Evolutionary conservation across 2,329 filamentous ascomycete species (phyloP).

Genomic region (Colletotrichum lini): DNA sequence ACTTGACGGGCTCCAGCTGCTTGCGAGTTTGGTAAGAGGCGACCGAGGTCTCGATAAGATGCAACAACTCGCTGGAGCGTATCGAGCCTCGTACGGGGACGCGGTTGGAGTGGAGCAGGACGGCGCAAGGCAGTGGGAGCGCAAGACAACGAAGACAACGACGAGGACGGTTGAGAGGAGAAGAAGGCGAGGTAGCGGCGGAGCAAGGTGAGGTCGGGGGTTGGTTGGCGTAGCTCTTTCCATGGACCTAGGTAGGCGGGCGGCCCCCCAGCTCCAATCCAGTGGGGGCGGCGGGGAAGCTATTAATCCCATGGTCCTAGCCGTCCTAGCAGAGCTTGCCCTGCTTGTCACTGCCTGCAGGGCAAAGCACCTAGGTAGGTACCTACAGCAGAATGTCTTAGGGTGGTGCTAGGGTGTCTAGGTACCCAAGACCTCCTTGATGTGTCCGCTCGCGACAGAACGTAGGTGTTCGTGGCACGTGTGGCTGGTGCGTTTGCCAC

Average conservation of each 20-base stretch:
- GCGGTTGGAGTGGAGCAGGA: constrained; percentile 5
- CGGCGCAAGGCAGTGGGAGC: neutral
- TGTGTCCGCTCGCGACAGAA: constrained; percentile 1
- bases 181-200: neutral
- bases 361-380: neutral
- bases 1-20: neutral
- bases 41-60: neutral
- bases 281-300: constrained; percentile 37
- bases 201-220: constrained; percentile 12
- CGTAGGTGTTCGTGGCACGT: constrained; percentile 24
- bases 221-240: constrained; percentile 15
- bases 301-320: constrained; percentile 38
- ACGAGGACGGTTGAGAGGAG: neutral
- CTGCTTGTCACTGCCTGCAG: neutral
- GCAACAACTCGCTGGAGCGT: neutral
- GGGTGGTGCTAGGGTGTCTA: neutral
- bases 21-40: neutral
- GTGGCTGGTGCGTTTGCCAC: constrained; percentile 16
- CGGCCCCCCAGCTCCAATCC: constrained; percentile 27
- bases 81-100: neutral
- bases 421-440: neutral
- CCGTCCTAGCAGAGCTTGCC: constrained; percentile 3
- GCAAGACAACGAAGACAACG: neutral
- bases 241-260: constrained; percentile 3
- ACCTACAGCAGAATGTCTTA: neutral